Evolutionary conservation across 495 filamentous ascomycete species (phyloP), one percentile per base, ranked within the genome.

Genomic region (Penicillium cataractarum): DNA sequence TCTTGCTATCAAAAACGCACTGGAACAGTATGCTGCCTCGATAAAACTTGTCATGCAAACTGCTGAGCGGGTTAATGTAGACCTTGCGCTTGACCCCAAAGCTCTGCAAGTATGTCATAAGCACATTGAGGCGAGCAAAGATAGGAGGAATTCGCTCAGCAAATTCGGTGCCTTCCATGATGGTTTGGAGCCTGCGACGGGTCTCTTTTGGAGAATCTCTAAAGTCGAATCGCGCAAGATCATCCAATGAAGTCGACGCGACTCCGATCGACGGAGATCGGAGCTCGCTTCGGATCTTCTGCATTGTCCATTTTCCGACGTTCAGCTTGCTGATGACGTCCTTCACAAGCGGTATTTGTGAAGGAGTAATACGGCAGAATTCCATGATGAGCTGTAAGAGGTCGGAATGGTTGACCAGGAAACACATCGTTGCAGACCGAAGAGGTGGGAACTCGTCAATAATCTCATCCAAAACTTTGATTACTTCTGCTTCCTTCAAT

Each of bases 381-480:
- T 96, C 92, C 76, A 99, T 89, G 51, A 98, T 89, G 22, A 91
- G 74, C 48, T 92, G 85, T 22, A 99, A 78, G 17, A 99, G 79
- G 69, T 91, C 87, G 0, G 92, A 91, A 72, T 99, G 95, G 56
- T 96, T 96, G 50, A 99, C 77, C 66, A 97, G 87, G 72, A 97
- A 97, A 72, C 93, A 97, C 84, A 97, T 92, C 24, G 85, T 85
- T 24, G 80, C 81, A 10, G 86, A 82, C 4, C 84, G 80, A 32
- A 93, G 79, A 44, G 86, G 87, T 7, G 93, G 93, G 65, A 97
- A 94, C 7, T 88, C 86, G 40, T 89, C 84, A 24, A 96, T 83
- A 48, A 97, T 89, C 68, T 99, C 95, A 70, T 98, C 94, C 48
- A 97, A 70, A 7, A 97, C 92, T 71, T 97, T 98, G 58, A 99